Base-by-base conservation (phyloP, 2,329 filamentous ascomycete genomes). In the Diaporthe sp. region DNA sequence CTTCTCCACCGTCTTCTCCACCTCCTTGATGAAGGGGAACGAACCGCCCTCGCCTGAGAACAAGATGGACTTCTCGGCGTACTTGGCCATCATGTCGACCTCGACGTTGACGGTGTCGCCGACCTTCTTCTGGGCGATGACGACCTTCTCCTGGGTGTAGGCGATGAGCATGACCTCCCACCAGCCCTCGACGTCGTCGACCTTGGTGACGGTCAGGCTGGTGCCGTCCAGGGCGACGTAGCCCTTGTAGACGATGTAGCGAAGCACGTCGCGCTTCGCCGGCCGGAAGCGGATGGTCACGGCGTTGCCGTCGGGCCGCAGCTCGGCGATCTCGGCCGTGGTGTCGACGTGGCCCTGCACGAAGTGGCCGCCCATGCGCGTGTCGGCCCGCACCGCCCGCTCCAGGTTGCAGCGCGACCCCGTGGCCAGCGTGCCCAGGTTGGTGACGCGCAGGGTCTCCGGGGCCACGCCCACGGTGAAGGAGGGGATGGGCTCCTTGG, bases 121-220 rank as follows among this genome's bases (percentile, higher is more conserved):
- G 42, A 90, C 86, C 84, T 90, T 88, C 90, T 98, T 98, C 71
- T 87, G 88, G 3, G 94, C 94, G 78, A 95, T 92, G 22, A 98
- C 93, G 22, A 99, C 93, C 84, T 94, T 94, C 85, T 96, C 95
- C 87, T 98, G 97, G 15, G 97, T 98, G 85, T 99, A 99, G 12
- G 94, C 91, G 83, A 99, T 98, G 77, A 99, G 88, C 97, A 99
- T 99, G 68, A 99, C 94, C 89, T 98, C 97, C 91, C 93, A 98
- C 84, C 95, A 97, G 57, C 93, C 92, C 78, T 92, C 90, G 5
- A 82, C 89, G 84, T 98, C 96, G 80, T 96, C 87, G 42, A 98
- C 96, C 79, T 91, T 90, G 3, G 96, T 98, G 2, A 99, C 90
- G 0, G 97, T 99, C 87, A 99, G 87, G 82, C 96, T 98, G 34